phyloP scores from a whole-genome alignment of 192 early-diverging fungal genomes.

The Umbelopsis ramanniana region DNA sequence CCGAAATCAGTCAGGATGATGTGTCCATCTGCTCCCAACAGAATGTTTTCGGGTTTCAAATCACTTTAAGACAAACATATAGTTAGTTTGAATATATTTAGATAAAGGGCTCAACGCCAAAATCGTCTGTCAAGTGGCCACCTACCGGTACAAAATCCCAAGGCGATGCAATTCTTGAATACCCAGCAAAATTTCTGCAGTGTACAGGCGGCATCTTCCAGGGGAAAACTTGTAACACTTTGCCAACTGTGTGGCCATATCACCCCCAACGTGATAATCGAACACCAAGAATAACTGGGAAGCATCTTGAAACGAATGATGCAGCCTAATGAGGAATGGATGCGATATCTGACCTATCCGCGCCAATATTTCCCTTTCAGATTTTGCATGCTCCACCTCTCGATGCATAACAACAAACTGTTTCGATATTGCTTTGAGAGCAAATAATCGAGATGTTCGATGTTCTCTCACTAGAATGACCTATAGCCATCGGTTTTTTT shows the following conservation, averaged over 20 bases:
- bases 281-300: conserved; percentile 77
- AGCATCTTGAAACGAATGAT: conserved; percentile 76
- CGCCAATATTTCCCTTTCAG: conserved; percentile 74
- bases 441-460: conserved; percentile 75
- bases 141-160: conserved; percentile 65
- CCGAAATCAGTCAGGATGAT: conserved; percentile 81
- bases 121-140: not conserved
- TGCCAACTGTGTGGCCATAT: conserved; percentile 78
- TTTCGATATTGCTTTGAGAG: conserved; percentile 81
- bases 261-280: conserved; percentile 83
- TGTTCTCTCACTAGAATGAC: conserved; percentile 64
- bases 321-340: conserved; percentile 75
- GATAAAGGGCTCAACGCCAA: not conserved
- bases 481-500: not conserved
- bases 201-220: conserved; percentile 69
- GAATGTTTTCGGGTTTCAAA: conserved; percentile 74
- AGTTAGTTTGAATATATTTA: not conserved
- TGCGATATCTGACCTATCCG: conserved; percentile 37
- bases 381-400: conserved; percentile 77
- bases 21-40: conserved; percentile 72
- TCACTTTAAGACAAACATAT: conserved; percentile 44
- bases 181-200: conserved; percentile 72
- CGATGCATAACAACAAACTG: conserved; percentile 75
- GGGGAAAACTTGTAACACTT: conserved; percentile 66
- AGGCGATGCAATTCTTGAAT: conserved; percentile 69